A percentile compares a stretch with the other conserved stretches of the same genome.
Conservation (phyloP, 108 stramenopile genomes). For the Discostella stelligeroides region DNA sequence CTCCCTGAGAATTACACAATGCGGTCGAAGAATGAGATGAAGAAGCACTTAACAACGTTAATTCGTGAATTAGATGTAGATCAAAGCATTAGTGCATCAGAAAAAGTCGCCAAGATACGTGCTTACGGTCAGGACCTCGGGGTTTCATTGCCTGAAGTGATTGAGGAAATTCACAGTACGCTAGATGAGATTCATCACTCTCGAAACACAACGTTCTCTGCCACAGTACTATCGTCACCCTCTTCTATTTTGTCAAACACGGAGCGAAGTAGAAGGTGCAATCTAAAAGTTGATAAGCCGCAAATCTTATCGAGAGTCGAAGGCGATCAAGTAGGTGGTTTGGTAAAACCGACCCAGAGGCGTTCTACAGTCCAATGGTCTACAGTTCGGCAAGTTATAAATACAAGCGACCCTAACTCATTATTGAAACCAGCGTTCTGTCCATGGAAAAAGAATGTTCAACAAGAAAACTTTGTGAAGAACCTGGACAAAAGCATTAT, state of each 20-base stretch:
- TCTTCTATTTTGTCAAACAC: neutral
- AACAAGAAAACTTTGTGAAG: conserved; percentile 29
- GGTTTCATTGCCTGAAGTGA: conserved; percentile 5
- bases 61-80: conserved; percentile 9
- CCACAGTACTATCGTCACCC: neutral
- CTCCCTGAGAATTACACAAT: conserved; percentile 32
- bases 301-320: neutral
- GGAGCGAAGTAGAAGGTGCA: neutral
- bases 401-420: neutral
- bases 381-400: conserved; percentile 2
- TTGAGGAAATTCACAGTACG: neutral
- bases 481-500: conserved; percentile 15
- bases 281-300: neutral
- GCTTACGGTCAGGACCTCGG: neutral
- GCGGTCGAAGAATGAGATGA: conserved; percentile 11
- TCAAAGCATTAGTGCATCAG: neutral
- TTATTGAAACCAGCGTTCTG: conserved; percentile 23
- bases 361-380: neutral
- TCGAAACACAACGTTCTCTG: neutral
- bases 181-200: neutral
- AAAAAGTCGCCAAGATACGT: conserved; percentile 5
- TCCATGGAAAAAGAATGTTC: conserved; percentile 31
- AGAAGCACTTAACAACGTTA: conserved; percentile 1
- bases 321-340: neutral
- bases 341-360: no score